Percentiles rank a stretch among this genome's conserved stretches.
Evolutionary conservation across 2,329 filamentous ascomycete species (phyloP).

Genomic region (Rhinocladiella similis): DNA sequence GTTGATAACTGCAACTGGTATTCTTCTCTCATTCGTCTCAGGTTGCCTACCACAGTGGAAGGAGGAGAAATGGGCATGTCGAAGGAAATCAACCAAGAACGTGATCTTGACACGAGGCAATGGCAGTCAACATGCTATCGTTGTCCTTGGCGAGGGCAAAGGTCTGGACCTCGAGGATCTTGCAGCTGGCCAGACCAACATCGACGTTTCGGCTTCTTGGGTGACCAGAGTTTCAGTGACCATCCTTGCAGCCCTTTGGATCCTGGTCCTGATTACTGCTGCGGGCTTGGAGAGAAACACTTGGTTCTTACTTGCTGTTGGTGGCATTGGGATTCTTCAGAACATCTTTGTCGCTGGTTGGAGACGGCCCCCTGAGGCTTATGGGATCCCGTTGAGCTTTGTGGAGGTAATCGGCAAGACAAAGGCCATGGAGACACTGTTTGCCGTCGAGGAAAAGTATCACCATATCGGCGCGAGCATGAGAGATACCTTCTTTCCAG

Average conservation of each 20-base stretch:
- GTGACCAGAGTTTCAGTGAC: conserved; percentile 25
- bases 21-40: conserved; percentile 34
- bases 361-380: conserved; percentile 32
- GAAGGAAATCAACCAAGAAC: conserved; percentile 29
- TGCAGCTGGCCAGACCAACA: conserved; percentile 25
- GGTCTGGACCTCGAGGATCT: conserved; percentile 44
- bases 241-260: conserved; percentile 36
- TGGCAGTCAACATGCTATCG: conserved; percentile 39
- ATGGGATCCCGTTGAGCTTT: conserved; percentile 35
- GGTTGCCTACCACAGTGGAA: conserved; percentile 43
- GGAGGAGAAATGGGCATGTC: conserved; percentile 42
- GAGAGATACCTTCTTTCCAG: conserved; percentile 35
- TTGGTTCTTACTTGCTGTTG: conserved; percentile 41
- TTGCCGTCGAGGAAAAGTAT: conserved; percentile 34
- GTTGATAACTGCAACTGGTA: conserved; percentile 39
- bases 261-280: conserved; percentile 39
- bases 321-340: conserved; percentile 41
- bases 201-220: conserved; percentile 13
- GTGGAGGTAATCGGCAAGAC: conserved; percentile 31
- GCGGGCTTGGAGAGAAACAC: conserved; percentile 36
- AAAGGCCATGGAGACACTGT: conserved; percentile 37
- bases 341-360: conserved; percentile 38
- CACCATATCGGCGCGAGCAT: conserved; percentile 35
- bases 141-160: conserved; percentile 34
- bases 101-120: conserved; percentile 40